phyloP scores from a whole-genome alignment of 1,284 basidiomycete species.

The Somion occarium region DNA sequence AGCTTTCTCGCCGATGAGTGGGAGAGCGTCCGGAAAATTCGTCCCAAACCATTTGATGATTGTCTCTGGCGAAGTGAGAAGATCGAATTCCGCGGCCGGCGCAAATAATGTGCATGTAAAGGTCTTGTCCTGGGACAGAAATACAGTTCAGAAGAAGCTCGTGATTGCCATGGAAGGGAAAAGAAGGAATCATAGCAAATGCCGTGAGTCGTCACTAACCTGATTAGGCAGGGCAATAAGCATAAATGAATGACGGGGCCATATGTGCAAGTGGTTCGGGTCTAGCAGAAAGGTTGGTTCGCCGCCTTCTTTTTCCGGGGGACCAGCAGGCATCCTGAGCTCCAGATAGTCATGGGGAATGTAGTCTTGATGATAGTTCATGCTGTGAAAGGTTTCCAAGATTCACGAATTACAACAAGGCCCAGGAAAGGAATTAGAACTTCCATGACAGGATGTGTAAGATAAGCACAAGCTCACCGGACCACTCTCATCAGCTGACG shows the following conservation, averaged over 20 bases:
- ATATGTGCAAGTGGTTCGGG: constrained; percentile 96
- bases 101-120: constrained; percentile 94
- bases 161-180: constrained; percentile 20
- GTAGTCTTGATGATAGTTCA: constrained; percentile 93
- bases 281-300: constrained; percentile 77
- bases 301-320: constrained; percentile 44
- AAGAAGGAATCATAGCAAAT: constrained; percentile 14
- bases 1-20: constrained; percentile 76
- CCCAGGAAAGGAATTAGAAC: neutral
- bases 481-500: constrained; percentile 87
- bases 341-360: constrained; percentile 96
- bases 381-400: constrained; percentile 43
- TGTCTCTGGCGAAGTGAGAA: constrained; percentile 52
- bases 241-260: constrained; percentile 99
- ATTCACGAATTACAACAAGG: neutral
- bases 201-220: constrained; percentile 38
- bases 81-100: constrained; percentile 75
- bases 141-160: constrained; percentile 16
- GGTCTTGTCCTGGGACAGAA: constrained; percentile 61
- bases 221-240: constrained; percentile 96
- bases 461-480: constrained; percentile 51
- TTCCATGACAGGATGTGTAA: constrained; percentile 12
- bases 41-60: constrained; percentile 76
- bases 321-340: constrained; percentile 87
- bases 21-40: constrained; percentile 86